These are phyloP conservation scores for Massarina eburnea DNA, from an alignment of 2,329 filamentous ascomycete genomes.

Conservation along the genomic window DNA sequence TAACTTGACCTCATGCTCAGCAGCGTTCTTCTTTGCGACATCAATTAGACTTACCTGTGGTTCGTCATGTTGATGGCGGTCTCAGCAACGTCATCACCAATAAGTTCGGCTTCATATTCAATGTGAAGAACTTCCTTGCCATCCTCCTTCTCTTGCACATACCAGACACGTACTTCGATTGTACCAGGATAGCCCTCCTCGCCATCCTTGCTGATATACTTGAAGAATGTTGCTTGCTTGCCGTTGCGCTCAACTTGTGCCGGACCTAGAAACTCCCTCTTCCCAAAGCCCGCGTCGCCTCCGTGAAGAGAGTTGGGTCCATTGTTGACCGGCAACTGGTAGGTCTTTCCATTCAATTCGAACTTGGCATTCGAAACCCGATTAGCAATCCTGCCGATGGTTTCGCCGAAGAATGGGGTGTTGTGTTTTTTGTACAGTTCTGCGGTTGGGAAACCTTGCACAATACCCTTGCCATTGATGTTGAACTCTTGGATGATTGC, in stretches of 20 bases:
- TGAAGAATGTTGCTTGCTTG: slow-evolving; percentile 49
- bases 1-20: slow-evolving; percentile 48
- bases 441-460: slow-evolving; percentile 78
- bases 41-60: slow-evolving; percentile 67
- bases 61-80: slow-evolving; percentile 93
- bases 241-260: slow-evolving; percentile 56
- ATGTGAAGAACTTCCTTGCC: slow-evolving; percentile 73
- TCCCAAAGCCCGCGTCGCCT: slow-evolving; percentile 73
- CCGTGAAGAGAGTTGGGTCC: slow-evolving; percentile 66
- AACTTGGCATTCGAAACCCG: slow-evolving; percentile 74
- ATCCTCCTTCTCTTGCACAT: slow-evolving; percentile 71
- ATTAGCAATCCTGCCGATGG: slow-evolving; percentile 83
- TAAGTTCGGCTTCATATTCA: slow-evolving; percentile 85
- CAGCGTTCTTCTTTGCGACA: not conserved
- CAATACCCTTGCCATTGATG: slow-evolving; percentile 80
- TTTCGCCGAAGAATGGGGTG: slow-evolving; percentile 83
- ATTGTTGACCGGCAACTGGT: slow-evolving; percentile 74
- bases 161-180: slow-evolving; percentile 75
- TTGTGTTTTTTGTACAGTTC: slow-evolving; percentile 76
- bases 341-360: slow-evolving; percentile 70
- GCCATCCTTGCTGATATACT: slow-evolving; percentile 69
- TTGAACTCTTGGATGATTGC: slow-evolving; percentile 80
- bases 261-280: slow-evolving; percentile 75
- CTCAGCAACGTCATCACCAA: slow-evolving; percentile 75
- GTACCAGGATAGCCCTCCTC: slow-evolving; percentile 91